Evolutionary conservation across 495 filamentous ascomycete species (phyloP), one percentile per base, ranked within the genome.

Genomic region (Tuber microsphaerosporum): DNA sequence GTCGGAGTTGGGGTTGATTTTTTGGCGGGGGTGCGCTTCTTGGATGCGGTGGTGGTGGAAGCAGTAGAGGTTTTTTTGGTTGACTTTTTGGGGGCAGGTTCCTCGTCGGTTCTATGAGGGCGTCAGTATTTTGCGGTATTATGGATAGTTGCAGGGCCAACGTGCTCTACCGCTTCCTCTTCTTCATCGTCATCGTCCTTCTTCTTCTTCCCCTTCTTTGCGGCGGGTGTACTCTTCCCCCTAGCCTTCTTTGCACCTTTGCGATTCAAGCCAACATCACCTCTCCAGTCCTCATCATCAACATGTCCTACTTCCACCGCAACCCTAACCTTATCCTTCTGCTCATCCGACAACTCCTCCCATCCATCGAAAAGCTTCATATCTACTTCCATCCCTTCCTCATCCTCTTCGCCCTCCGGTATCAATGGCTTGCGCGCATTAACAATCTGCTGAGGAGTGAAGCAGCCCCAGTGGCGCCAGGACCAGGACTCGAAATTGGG

Each of bases 391-490:
- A 84, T 81, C 16, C 74, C 82, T 19, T 82, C 83, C 65, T 85
- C 80, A 22, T 43, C 71, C 10, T 85, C 84, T 45, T 84, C 84
- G 20, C n/a, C 31, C 12, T 79, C 74, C 20, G 75, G 61, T 0
- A 76, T 69, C 22, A 85, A 79, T 37, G 76, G 69, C 22, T 78
- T 68, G 16, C 79, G 77, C 70, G 91, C 81, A 77, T 90, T 89
- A 68, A 80, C 71, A 73, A 94, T 83, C 72, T 89, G 84, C 41
- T 84, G 83, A 14, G 91, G 90, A 26, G 91, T 92, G 48, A 89
- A 86, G 77, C 92, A 94, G 39, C 92, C 92, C 92, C 93, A 97
- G 83, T 97, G 93, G 75, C 89, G 88, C 89, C 89, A 97, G 70
- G 81, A 80, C 87, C 87, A 95, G 75, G 85, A 84, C 72, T 87